Percentiles rank a stretch among this genome's conserved stretches.
Conservation (phyloP, 495 filamentous ascomycete species). For the Lasiosphaeria miniovina region DNA sequence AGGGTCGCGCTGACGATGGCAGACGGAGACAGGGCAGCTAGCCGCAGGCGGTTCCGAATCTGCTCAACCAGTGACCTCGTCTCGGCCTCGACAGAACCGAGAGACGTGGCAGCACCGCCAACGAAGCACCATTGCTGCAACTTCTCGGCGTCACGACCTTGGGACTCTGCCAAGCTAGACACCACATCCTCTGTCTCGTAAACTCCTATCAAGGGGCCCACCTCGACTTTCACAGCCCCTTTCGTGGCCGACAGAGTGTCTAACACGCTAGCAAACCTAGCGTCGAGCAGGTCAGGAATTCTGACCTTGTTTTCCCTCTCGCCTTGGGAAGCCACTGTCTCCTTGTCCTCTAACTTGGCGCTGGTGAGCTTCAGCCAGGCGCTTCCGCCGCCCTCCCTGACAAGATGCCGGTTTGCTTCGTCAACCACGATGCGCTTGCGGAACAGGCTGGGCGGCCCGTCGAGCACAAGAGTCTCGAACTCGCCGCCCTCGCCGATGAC, state of each 20-base stretch:
- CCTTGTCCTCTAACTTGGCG: slow-evolving; percentile 57
- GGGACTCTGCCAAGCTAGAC: slow-evolving; percentile 2
- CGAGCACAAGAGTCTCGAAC: slow-evolving; percentile 88
- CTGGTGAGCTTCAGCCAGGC: slow-evolving; percentile 58
- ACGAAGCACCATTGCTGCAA: slow-evolving; percentile 26
- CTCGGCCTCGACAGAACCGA: slow-evolving; percentile 33
- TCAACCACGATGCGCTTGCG: slow-evolving; percentile 65
- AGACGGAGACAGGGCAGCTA: slow-evolving; percentile 34
- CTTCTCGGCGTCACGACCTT: slow-evolving; percentile 1
- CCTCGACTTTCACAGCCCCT: not conserved
- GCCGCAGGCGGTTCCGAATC: slow-evolving; percentile 30
- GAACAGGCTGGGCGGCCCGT: slow-evolving; percentile 72
- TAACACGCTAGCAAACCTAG: slow-evolving; percentile 39
- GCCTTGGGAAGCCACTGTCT: slow-evolving; percentile 1
- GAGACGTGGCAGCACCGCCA: not conserved
- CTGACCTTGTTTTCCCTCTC: slow-evolving; percentile 31
- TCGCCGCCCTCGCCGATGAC: slow-evolving; percentile 92
- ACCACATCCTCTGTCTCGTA: not conserved
- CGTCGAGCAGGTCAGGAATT: slow-evolving; percentile 46
- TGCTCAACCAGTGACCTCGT: slow-evolving; percentile 33
- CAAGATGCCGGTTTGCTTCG: slow-evolving; percentile 48
- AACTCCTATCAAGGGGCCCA: not conserved
- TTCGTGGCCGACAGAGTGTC: slow-evolving; percentile 5
- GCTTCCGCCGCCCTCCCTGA: slow-evolving; percentile 67
- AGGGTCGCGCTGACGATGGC: slow-evolving; percentile 73